Percentiles rank a stretch among this genome's conserved stretches.
Evolutionary conservation across 306 rosid species (phyloP).

Genomic region (Oxytropis ochrocephala): DNA sequence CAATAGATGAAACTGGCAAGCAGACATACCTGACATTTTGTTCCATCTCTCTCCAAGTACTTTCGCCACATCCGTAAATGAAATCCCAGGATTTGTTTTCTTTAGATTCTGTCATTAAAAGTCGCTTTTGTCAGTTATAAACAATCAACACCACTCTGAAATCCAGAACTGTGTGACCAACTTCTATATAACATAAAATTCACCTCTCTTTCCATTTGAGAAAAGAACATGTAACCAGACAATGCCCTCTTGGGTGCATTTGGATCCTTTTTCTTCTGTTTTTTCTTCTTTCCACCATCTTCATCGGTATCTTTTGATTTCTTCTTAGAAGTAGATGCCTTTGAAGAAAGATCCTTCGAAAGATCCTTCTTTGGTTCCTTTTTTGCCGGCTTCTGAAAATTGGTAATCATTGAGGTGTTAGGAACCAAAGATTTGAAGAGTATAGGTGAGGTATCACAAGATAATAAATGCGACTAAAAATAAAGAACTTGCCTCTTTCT

Average conservation of each 20-base stretch:
- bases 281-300: constrained; percentile 89
- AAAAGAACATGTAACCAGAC: constrained; percentile 97
- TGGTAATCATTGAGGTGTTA: constrained; percentile 14
- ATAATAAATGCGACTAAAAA: neutral
- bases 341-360: constrained; percentile 66
- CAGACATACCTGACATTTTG: constrained; percentile 80
- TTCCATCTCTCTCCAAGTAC: constrained; percentile 98
- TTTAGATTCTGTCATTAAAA: constrained; percentile 55
- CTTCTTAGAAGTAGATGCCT: constrained; percentile 80
- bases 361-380: constrained; percentile 75
- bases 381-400: constrained; percentile 75
- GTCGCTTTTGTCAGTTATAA: neutral
- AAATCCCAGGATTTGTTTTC: constrained; percentile 81
- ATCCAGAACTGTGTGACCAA: neutral
- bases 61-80: constrained; percentile 73
- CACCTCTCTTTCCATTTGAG: constrained; percentile 94
- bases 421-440: neutral
- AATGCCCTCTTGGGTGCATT: constrained; percentile 94
- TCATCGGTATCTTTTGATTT: constrained; percentile 67
- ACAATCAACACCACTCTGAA: neutral
- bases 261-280: constrained; percentile 94
- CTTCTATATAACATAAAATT: constrained; percentile 10
- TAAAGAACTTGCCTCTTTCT: constrained; percentile 66
- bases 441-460: neutral
- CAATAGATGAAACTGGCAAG: neutral